Base-by-base conservation (phyloP, 2,329 filamentous ascomycete genomes). In the Microdochium bolleyi region DNA sequence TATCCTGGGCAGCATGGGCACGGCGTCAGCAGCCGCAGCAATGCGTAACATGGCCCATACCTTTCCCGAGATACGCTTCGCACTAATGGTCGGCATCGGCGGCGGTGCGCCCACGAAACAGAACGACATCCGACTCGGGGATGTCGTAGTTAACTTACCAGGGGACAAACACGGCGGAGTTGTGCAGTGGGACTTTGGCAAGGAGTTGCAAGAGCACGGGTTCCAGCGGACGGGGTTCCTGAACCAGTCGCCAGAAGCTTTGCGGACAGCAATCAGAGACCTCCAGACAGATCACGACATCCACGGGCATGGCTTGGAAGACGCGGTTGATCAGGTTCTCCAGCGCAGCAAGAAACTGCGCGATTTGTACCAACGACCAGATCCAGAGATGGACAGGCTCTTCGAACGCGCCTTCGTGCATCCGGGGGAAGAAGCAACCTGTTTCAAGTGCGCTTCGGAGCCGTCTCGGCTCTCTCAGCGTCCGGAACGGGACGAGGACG, bases 21-120 rank as follows among this genome's bases (percentile, higher is more conserved):
- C 34, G 54, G 70, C 2, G 66, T 67, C 3, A 55, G 60, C n/a
- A 59, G 67, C 0, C 57, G 60, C 32, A 66, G 61, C 52, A 22
- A 19, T 46, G 8, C 41, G 41, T 3, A 60, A 68, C 51, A 66
- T 72, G 63, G 51, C 62, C 38, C 57, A 56, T 27, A 66, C 56
- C 32, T 73, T 72, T 50, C 60, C 64, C 0, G 65, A 66, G 24
- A 32, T 62, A 11, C 55, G 55, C 22, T 57, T 55, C 24, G 55
- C 54, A 14, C 49, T 63, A 4, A 49, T 60, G 51, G 60, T 62
- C 21, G 61, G 60, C n/a, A 59, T 60, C 48, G 60, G 61, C 16
- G 58, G 59, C 30, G 61, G 60, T 7, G 55, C 57, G 3, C 61
- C 58, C 9, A 48, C 53, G 10, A 49, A 48, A 41, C 58, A 56